phyloP scores from a whole-genome alignment of 306 rosid species.

The Spatholobus suberectus region DNA sequence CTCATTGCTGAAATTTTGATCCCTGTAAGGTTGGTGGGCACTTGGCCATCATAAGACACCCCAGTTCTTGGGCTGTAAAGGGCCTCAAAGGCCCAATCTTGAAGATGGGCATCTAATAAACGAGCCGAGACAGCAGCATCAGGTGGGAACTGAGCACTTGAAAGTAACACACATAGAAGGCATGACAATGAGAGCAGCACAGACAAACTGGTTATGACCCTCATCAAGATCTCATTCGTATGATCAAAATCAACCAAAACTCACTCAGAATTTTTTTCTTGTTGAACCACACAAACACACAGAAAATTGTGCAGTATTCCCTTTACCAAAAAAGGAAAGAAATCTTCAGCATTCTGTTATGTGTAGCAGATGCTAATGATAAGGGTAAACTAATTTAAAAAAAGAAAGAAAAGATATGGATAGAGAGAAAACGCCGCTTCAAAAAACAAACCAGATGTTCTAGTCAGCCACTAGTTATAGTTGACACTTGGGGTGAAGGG shows the following conservation, averaged over 20 bases:
- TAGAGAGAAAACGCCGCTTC: not conserved
- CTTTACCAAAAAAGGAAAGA: not conserved
- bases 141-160: conserved; percentile 30
- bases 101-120: conserved; percentile 53
- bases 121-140: conserved; percentile 40
- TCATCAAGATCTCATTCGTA: conserved; percentile 38
- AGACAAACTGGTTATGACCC: conserved; percentile 30
- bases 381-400: not conserved
- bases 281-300: not conserved
- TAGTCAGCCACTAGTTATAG: not conserved
- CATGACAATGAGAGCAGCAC: conserved; percentile 16
- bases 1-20: conserved; percentile 50
- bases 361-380: not conserved
- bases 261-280: not conserved
- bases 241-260: not conserved
- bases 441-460: not conserved
- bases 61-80: conserved; percentile 47
- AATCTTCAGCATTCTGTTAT: not conserved
- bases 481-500: conserved; percentile 4
- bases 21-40: conserved; percentile 54
- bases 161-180: conserved; percentile 30
- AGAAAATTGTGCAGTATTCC: not conserved
- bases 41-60: conserved; percentile 38
- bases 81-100: conserved; percentile 55
- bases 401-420: not conserved